Evolutionary conservation across 2,329 filamentous ascomycete genomes (phyloP).

Genomic region (Exophiala xenobiotica): DNA sequence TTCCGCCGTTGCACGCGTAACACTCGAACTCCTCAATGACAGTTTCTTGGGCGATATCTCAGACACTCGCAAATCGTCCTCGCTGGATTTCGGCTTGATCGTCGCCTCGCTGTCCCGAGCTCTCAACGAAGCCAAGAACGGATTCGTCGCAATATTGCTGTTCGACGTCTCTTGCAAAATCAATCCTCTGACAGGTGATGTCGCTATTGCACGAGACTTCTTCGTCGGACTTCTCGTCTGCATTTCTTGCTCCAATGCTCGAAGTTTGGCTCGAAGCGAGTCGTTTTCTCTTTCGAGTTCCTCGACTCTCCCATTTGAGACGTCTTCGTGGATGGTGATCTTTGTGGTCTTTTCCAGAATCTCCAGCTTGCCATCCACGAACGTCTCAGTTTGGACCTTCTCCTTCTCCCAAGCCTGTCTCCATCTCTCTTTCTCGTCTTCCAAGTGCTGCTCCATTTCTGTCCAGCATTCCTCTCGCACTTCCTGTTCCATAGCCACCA

Average conservation of each 20-base stretch:
- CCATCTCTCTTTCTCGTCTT: conserved; percentile 76
- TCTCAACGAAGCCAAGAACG: conserved; percentile 25
- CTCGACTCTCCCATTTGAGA: conserved; percentile 53
- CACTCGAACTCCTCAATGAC: conserved; percentile 26
- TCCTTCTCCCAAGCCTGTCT: conserved; percentile 75
- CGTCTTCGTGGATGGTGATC: conserved; percentile 46
- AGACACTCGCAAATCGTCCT: conserved; percentile 15
- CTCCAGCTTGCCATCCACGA: conserved; percentile 85
- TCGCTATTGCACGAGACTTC: conserved; percentile 34
- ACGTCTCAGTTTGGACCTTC: conserved; percentile 64
- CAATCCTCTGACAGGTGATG: conserved; percentile 22
- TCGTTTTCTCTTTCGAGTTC: conserved; percentile 71
- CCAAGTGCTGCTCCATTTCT: conserved; percentile 79
- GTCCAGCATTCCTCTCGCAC: conserved; percentile 84
- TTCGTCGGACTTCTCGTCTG: conserved; percentile 63
- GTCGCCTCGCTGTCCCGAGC: conserved; percentile 22
- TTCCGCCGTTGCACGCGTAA: conserved; percentile 7
- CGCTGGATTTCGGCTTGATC: conserved; percentile 15
- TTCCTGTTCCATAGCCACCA: conserved; percentile 76
- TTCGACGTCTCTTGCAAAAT: conserved; percentile 27
- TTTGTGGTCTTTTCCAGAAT: conserved; percentile 55
- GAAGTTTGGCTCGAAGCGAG: conserved; percentile 63
- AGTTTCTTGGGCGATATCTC: conserved; percentile 29
- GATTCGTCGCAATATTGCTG: conserved; percentile 26
- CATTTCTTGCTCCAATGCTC: conserved; percentile 65